Evolutionary conservation across 306 rosid genomes (phyloP).

Genomic region (Fragaria nilgerrensis): DNA sequence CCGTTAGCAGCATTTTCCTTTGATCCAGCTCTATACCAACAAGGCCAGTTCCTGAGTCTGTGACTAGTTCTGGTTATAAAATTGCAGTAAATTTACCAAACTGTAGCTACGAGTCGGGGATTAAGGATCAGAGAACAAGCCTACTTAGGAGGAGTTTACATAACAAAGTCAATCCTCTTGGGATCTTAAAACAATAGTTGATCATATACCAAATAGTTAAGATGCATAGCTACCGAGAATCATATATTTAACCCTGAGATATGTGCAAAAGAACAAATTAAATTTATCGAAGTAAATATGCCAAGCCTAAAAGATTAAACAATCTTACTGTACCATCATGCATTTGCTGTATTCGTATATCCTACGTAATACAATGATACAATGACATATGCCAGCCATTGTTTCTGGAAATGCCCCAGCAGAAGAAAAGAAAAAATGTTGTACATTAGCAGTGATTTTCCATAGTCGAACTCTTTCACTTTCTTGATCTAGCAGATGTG

Average conservation of each 20-base stretch:
- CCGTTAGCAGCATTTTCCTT: not conserved
- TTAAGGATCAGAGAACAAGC: not conserved
- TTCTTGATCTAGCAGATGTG: conserved; percentile 38
- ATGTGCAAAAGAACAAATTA: not conserved
- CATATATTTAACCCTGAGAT: not conserved
- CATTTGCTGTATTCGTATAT: not conserved
- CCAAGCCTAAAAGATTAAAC: not conserved
- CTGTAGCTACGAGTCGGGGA: not conserved
- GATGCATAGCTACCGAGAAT: not conserved
- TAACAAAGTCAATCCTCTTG: not conserved
- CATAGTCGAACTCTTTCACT: not conserved
- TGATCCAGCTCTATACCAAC: not conserved
- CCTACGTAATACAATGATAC: not conserved
- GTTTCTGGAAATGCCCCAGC: not conserved
- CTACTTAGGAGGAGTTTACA: not conserved
- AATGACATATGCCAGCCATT: not conserved
- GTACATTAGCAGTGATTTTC: not conserved
- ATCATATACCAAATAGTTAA: not conserved
- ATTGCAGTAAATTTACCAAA: not conserved
- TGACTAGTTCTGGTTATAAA: not conserved
- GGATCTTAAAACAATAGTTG: not conserved
- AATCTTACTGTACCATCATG: not conserved
- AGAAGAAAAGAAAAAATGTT: not conserved
- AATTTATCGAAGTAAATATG: not conserved
- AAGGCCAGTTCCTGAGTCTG: not conserved